Evolutionary conservation across 73 alveolate species (phyloP).

Genomic region (Tetrahymena malaccensis): DNA sequence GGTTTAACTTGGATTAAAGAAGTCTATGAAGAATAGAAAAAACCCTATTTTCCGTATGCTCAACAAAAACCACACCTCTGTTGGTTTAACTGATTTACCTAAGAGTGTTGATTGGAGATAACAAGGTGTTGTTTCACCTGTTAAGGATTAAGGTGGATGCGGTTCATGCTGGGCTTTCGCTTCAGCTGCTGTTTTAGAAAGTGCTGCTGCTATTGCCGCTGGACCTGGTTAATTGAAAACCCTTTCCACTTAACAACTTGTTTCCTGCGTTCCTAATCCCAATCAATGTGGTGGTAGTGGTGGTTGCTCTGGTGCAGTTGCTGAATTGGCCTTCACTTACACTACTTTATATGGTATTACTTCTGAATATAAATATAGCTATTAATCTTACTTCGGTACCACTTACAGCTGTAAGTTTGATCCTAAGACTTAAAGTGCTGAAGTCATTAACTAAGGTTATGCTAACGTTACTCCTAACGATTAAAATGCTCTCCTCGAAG

Average conservation of each 20-base stretch:
- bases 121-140: conserved; percentile 53
- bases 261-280: conserved; percentile 28
- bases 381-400: background rate
- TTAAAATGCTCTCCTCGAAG: conserved; percentile 16
- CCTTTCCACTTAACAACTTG: conserved; percentile 25
- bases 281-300: conserved; percentile 44
- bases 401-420: background rate
- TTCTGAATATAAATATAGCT: background rate
- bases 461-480: conserved; percentile 25
- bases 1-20: background rate
- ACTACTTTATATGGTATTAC: background rate
- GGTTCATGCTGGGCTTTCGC: conserved; percentile 95
- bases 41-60: background rate
- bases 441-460: conserved; percentile 27
- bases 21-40: background rate
- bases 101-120: conserved; percentile 58
- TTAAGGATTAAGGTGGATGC: conserved; percentile 74
- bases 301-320: conserved; percentile 34
- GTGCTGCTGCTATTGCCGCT: background rate
- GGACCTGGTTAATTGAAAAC: conserved; percentile 2
- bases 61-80: background rate
- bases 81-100: background rate
- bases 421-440: conserved; percentile 6
- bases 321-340: conserved; percentile 35
- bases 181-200: conserved; percentile 30